Percentiles rank a stretch among this genome's conserved stretches.
These are phyloP conservation scores for Alloascoidea hylecoeti DNA, from an alignment of 805 yeast species.

Conservation along the genomic window DNA sequence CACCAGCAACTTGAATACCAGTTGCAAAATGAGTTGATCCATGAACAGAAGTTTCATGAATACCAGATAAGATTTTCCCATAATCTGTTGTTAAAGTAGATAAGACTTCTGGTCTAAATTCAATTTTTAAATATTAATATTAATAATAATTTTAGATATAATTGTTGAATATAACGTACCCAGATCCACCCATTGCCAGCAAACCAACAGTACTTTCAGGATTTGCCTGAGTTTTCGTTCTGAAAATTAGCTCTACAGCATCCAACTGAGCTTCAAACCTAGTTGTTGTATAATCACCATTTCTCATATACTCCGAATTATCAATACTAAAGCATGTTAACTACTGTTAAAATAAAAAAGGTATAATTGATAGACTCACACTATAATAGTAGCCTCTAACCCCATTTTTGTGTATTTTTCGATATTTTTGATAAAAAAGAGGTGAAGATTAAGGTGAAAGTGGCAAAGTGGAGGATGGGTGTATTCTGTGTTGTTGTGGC, in stretches of 20 bases:
- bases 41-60: constrained; percentile 59
- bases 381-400: constrained; percentile 90
- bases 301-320: constrained; percentile 91
- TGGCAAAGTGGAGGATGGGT: constrained; percentile 3
- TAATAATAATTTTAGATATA: background rate
- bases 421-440: constrained; percentile 3
- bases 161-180: constrained; percentile 7
- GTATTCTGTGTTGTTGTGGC: constrained; percentile 1
- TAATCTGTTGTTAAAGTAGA: constrained; percentile 79
- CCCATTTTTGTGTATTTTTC: constrained; percentile 40
- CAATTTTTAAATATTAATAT: constrained; percentile 6
- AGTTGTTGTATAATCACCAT: constrained; percentile 84
- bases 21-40: constrained; percentile 62
- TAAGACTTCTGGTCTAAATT: constrained; percentile 61
- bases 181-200: constrained; percentile 71
- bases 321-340: constrained; percentile 33
- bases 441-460: constrained; percentile 3
- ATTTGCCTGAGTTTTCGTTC: constrained; percentile 72
- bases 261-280: constrained; percentile 89
- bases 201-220: constrained; percentile 93
- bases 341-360: background rate
- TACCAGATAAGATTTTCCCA: constrained; percentile 73
- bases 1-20: constrained; percentile 83
- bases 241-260: constrained; percentile 76
- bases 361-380: constrained; percentile 20